These are phyloP conservation scores for Neurospora sp. DNA, from an alignment of 495 filamentous ascomycete genomes.

Conservation along the genomic window DNA sequence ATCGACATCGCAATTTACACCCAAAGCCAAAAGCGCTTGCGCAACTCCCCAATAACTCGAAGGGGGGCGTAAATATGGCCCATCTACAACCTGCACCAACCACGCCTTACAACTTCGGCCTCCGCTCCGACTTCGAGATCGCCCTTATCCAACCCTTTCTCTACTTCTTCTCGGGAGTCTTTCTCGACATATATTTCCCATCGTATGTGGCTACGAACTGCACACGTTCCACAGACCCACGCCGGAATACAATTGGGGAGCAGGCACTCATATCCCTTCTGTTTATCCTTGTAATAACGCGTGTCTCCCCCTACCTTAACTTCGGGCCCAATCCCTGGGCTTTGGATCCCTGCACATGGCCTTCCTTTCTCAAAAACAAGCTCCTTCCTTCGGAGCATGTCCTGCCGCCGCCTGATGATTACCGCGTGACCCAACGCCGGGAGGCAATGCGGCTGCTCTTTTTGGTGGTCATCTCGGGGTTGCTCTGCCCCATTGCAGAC, in stretches of 20 bases:
- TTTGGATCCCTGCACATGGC: too few relatives aligned
- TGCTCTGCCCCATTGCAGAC: background rate
- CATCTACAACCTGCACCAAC: background rate
- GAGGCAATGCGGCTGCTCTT: background rate
- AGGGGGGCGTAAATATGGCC: background rate
- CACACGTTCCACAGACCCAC: background rate
- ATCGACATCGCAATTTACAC: background rate
- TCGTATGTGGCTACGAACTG: background rate
- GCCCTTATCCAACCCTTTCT: background rate
- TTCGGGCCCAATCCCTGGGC: background rate
- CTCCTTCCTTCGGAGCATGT: background rate
- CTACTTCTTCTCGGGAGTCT: background rate
- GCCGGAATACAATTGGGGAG: background rate
- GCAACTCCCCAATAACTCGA: background rate
- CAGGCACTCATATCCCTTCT: background rate
- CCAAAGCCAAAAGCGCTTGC: background rate
- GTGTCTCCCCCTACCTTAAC: background rate
- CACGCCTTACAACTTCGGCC: background rate
- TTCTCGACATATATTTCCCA: background rate
- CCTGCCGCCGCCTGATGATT: background rate
- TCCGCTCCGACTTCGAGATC: background rate
- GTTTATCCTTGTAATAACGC: background rate
- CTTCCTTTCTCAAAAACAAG: background rate
- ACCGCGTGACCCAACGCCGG: background rate
- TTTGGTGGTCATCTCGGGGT: background rate